Percentiles rank a stretch among this genome's conserved stretches.
phyloP scores from a whole-genome alignment of 208 protist genomes.

The Leishmania turanica region DNA sequence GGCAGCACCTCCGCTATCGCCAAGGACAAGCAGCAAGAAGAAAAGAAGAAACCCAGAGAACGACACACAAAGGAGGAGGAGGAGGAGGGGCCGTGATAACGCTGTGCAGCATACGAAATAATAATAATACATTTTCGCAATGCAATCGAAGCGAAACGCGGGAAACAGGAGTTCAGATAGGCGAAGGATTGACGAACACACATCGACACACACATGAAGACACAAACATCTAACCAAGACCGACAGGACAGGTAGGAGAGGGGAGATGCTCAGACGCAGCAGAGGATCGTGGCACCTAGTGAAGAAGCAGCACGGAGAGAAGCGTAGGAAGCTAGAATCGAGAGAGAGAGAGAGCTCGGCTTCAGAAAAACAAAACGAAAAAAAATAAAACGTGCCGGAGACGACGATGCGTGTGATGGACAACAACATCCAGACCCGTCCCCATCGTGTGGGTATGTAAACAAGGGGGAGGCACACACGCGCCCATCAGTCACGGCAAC shows the following conservation, averaged over 20 bases:
- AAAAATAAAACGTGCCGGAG: not conserved
- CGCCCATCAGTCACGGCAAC: not conserved
- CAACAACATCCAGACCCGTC: not conserved
- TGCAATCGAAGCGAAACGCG: no score
- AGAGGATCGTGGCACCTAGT: not conserved
- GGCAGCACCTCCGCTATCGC: no score
- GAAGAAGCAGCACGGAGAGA: not conserved
- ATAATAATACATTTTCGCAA: no score
- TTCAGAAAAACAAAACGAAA: no score
- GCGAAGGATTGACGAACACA: no score
- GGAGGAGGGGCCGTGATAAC: no score
- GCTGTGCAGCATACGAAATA: no score
- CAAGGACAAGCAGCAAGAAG: no score
- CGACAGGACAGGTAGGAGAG: not conserved
- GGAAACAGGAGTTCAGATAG: no score
- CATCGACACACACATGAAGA: not conserved
- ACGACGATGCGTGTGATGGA: not conserved
- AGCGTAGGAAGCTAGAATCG: not conserved
- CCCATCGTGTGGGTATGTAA: not conserved
- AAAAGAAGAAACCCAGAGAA: no score
- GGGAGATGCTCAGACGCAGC: not conserved
- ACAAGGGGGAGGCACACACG: not conserved
- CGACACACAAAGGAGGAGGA: no score
- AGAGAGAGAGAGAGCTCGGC: not conserved
- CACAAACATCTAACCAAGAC: not conserved